These are phyloP conservation scores for Mortierella sp. DNA, from an alignment of 371 early-diverging fungal species.

Conservation along the genomic window DNA sequence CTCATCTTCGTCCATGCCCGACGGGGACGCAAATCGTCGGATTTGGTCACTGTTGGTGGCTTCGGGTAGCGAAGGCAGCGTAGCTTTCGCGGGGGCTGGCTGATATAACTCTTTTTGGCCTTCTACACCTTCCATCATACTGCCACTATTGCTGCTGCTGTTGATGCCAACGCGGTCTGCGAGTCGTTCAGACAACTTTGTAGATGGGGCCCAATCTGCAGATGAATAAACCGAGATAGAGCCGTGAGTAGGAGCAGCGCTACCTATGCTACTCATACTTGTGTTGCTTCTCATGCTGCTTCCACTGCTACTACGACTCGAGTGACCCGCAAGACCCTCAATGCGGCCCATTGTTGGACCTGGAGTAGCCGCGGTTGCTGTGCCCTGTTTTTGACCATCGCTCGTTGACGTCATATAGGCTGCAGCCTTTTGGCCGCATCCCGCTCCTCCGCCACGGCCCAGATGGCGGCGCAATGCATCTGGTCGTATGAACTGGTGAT, in stretches of 20 bases:
- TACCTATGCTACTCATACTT: constrained; percentile 38
- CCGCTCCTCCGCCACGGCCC: constrained; percentile 47
- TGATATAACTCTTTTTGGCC: not conserved
- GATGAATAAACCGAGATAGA: constrained; percentile 9
- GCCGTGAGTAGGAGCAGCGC: constrained; percentile 1
- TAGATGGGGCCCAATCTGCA: constrained; percentile 20
- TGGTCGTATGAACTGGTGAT: constrained; percentile 66
- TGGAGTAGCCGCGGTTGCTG: not conserved
- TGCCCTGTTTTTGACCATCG: constrained; percentile 9
- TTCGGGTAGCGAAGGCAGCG: constrained; percentile 9
- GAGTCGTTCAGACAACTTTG: constrained; percentile 14
- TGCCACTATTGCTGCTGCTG: not conserved
- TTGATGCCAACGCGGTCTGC: not conserved
- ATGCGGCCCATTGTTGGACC: not conserved
- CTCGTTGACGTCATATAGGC: constrained; percentile 9
- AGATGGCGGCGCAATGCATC: constrained; percentile 81
- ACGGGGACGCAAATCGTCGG: constrained; percentile 24
- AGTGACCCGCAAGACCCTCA: constrained; percentile 4
- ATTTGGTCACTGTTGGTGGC: not conserved
- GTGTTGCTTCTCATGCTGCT: constrained; percentile 36
- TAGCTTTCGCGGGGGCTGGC: not conserved
- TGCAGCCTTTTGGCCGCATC: constrained; percentile 52
- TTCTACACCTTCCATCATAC: constrained; percentile 6
- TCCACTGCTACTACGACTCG: constrained; percentile 44
- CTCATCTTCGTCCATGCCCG: constrained; percentile 35